Evolutionary conservation across 257 asterid genomes (phyloP).

Genomic region (Lithospermum erythrorhizon): DNA sequence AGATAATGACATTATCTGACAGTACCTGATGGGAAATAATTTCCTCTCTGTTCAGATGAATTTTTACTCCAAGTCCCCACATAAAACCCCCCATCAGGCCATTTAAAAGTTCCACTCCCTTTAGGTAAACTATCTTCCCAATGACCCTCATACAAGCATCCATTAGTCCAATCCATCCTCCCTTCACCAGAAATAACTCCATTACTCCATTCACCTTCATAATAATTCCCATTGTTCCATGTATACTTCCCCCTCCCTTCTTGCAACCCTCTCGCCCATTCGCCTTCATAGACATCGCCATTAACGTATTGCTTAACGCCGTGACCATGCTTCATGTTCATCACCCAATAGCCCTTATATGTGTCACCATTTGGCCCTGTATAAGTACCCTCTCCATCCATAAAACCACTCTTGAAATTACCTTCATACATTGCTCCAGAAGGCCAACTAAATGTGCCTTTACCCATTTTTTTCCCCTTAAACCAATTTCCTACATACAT

Average conservation of each 20-base stretch:
- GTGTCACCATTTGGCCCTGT: constrained; percentile 51
- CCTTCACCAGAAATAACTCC: constrained; percentile 64
- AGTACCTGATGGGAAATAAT: constrained; percentile 42
- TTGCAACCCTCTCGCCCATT: constrained; percentile 69
- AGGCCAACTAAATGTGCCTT: constrained; percentile 75
- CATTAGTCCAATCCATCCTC: constrained; percentile 46
- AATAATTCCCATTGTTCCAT: constrained; percentile 64
- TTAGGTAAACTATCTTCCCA: constrained; percentile 83
- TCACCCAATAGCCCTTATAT: constrained; percentile 67
- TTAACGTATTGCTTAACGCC: constrained; percentile 55
- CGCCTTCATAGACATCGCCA: constrained; percentile 73
- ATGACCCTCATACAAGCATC: constrained; percentile 51
- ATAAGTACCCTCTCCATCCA: constrained; percentile 86
- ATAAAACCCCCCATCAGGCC: constrained; percentile 77
- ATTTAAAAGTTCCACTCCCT: constrained; percentile 48
- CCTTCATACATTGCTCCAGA: constrained; percentile 80
- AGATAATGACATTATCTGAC: too few species aligned
- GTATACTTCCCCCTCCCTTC: constrained; percentile 67
- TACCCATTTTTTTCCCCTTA: constrained; percentile 68
- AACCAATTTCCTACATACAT: constrained; percentile 87
- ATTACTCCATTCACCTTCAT: constrained; percentile 65
- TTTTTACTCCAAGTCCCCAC: constrained; percentile 74
- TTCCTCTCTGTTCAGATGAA: neutral
- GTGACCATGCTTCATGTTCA: constrained; percentile 63
- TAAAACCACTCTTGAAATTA: constrained; percentile 76